phyloP scores from a whole-genome alignment of 805 yeast genomes.

The Candida dajiaensis region DNA sequence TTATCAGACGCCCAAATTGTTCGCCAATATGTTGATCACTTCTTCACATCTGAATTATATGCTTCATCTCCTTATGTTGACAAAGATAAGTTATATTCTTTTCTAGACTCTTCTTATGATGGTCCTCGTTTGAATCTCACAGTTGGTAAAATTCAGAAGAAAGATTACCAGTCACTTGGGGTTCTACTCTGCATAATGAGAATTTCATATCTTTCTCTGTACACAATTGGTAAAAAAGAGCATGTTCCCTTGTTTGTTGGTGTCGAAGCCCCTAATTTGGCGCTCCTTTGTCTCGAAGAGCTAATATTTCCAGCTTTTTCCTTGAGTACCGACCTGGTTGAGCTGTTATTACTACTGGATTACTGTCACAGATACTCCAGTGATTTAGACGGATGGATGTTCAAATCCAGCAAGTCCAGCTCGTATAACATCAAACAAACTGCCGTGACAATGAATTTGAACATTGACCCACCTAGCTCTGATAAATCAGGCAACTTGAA shows the following conservation, averaged over 20 bases:
- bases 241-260: background rate
- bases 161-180: background rate
- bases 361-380: background rate
- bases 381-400: background rate
- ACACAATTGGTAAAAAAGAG: background rate
- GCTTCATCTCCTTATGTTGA: background rate
- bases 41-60: constrained; percentile 2
- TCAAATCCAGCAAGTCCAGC: background rate
- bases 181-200: background rate
- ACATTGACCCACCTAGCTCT: background rate
- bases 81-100: background rate
- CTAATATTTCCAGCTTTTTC: background rate
- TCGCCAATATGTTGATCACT: constrained; percentile 1
- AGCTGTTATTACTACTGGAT: background rate
- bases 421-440: background rate
- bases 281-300: constrained; percentile 1
- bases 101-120: background rate
- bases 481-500: background rate
- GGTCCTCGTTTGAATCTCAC: background rate
- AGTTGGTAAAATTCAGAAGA: background rate
- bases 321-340: background rate
- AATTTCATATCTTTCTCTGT: constrained; percentile 1
- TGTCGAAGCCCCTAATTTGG: background rate
- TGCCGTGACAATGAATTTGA: background rate
- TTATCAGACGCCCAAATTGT: background rate